Conservation (phyloP, 768 basidiomycete genomes). For the Lactifluus rugatus region DNA sequence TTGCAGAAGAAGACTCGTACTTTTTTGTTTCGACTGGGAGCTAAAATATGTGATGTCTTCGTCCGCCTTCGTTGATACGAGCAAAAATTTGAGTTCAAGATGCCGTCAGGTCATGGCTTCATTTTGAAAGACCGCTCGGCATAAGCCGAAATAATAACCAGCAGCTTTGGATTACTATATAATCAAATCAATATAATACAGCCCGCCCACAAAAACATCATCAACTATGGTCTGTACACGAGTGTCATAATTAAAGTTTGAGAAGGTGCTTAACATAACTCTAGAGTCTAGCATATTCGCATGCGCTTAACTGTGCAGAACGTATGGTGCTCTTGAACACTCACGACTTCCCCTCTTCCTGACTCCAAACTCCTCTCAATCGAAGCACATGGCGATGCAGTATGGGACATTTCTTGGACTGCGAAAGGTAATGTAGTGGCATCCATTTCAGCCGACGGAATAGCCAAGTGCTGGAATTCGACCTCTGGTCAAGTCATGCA, state of each 20-base stretch:
- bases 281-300: slow-evolving; percentile 64
- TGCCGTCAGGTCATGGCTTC: slow-evolving; percentile 24
- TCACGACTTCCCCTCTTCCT: slow-evolving; percentile 13
- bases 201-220: not conserved
- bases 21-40: slow-evolving; percentile 21
- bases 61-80: slow-evolving; percentile 93
- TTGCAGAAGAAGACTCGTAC: slow-evolving; percentile 19
- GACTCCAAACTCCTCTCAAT: slow-evolving; percentile 25
- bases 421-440: slow-evolving; percentile 45
- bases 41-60: slow-evolving; percentile 55
- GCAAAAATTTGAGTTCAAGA: slow-evolving; percentile 45
- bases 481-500: slow-evolving; percentile 51
- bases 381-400: slow-evolving; percentile 67
- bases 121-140: slow-evolving; percentile 49
- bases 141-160: slow-evolving; percentile 26
- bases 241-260: not conserved
- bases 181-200: no score
- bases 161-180: no score
- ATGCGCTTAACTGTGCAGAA: slow-evolving; percentile 68
- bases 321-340: slow-evolving; percentile 35
- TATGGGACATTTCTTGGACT: slow-evolving; percentile 75
- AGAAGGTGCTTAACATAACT: not conserved
- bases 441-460: slow-evolving; percentile 71
- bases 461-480: slow-evolving; percentile 63
- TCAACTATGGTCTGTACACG: slow-evolving; percentile 9